phyloP scores from a whole-genome alignment of 2,329 filamentous ascomycete genomes.

The Magnaporthiopsis poae region DNA sequence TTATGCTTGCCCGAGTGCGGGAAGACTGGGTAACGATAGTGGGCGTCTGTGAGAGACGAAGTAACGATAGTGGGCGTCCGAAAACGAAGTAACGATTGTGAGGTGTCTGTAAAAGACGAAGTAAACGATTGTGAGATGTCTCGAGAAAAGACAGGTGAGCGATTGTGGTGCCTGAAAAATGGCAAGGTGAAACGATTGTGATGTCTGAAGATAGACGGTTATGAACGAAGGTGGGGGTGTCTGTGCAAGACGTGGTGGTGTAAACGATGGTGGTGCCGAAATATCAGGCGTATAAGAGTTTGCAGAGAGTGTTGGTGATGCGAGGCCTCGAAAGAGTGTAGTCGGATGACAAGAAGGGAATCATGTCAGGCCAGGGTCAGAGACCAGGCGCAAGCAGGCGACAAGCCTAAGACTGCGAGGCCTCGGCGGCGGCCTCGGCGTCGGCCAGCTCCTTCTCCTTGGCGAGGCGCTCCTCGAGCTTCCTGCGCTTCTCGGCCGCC shows the following conservation, averaged over 20 bases:
- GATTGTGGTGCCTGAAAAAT: not conserved
- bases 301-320: too few species aligned
- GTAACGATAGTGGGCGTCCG: not conserved
- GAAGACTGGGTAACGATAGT: not conserved
- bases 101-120: not conserved
- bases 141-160: not conserved
- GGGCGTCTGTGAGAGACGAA: not conserved
- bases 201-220: too few species aligned
- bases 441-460: conserved; percentile 8
- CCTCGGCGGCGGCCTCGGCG: conserved; percentile 1
- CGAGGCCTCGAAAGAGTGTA: not conserved
- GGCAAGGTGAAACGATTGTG: too few species aligned
- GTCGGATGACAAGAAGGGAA: not conserved
- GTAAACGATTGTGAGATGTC: not conserved
- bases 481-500: conserved; percentile 6
- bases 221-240: not conserved
- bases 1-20: not conserved
- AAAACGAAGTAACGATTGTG: not conserved
- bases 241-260: too few species aligned
- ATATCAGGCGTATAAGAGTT: not conserved
- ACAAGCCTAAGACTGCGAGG: not conserved
- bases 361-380: not conserved
- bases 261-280: not conserved
- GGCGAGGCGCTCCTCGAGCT: conserved; percentile 8
- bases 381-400: not conserved